Evolutionary conservation across 257 asterid genomes (phyloP).

Genomic region (Solanum etuberosum): DNA sequence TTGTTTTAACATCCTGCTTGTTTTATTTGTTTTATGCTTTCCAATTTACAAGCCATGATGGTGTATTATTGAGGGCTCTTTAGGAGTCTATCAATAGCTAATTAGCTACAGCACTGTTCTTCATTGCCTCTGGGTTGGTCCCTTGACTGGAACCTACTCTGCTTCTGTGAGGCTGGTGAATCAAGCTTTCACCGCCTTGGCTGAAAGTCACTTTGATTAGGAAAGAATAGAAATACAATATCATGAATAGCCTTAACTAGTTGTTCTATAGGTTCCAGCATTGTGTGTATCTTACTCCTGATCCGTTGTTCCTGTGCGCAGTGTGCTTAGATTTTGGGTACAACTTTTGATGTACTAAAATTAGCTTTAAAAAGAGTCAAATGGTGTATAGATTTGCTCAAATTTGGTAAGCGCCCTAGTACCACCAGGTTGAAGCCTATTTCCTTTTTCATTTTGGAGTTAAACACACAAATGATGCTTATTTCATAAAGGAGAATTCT

Average conservation of each 20-base stretch:
- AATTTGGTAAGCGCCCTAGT: not conserved
- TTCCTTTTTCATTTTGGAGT: not conserved
- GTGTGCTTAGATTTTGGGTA: not conserved
- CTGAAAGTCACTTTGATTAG: not conserved
- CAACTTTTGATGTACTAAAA: not conserved
- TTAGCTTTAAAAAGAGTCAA: not conserved
- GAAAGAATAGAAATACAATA: not conserved
- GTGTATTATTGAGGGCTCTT: not conserved
- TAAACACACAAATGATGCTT: not conserved
- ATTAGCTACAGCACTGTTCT: not conserved
- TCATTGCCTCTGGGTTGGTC: not conserved
- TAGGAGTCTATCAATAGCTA: not conserved
- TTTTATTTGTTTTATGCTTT: not conserved
- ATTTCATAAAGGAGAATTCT: not conserved
- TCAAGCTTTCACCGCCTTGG: not conserved
- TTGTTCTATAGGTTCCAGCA: not conserved
- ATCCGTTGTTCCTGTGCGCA: not conserved
- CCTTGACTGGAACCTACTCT: not conserved
- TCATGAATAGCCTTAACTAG: not conserved
- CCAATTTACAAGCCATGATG: not conserved
- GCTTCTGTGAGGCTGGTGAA: not conserved
- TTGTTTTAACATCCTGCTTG: not conserved
- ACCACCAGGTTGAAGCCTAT: not conserved
- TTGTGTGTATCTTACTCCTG: not conserved
- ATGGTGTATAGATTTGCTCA: not conserved